These are phyloP conservation scores for Biscogniauxia marginata DNA, from an alignment of 2,329 filamentous ascomycete species.

Conservation along the genomic window DNA sequence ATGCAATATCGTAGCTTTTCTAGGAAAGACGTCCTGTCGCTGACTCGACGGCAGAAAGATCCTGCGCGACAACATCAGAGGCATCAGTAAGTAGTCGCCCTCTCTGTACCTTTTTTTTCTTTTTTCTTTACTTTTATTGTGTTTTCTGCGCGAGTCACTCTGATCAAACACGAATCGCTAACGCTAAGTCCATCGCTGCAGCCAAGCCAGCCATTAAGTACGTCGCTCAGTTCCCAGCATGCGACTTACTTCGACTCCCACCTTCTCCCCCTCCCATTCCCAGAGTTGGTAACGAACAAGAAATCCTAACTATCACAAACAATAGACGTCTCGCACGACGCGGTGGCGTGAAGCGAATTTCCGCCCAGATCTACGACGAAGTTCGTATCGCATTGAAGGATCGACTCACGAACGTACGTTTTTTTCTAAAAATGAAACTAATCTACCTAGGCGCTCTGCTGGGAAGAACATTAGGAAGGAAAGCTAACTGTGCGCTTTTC, in stretches of 20 bases:
- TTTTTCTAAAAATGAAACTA: too few species aligned
- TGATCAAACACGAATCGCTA: not conserved
- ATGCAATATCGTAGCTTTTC: not conserved
- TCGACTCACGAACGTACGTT: slow-evolving; percentile 48
- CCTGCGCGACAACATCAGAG: slow-evolving; percentile 32
- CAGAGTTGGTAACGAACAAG: not conserved
- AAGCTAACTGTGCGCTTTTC: slow-evolving; percentile 6
- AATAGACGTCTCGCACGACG: slow-evolving; percentile 68
- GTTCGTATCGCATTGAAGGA: slow-evolving; percentile 50
- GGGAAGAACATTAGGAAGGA: too few species aligned
- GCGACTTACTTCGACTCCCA: too few species aligned
- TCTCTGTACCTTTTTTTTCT: not conserved
- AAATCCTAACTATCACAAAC: slow-evolving; percentile 3
- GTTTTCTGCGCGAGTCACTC: too few species aligned
- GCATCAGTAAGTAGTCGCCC: slow-evolving; percentile 30
- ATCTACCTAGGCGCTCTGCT: too few species aligned
- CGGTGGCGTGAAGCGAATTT: slow-evolving; percentile 75
- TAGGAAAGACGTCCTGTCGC: not conserved
- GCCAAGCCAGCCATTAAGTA: slow-evolving; percentile 57
- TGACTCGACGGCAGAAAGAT: slow-evolving; percentile 26
- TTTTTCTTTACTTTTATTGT: too few species aligned
- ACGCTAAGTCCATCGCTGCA: slow-evolving; percentile 28
- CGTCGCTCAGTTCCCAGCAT: slow-evolving; percentile 12
- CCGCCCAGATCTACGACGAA: slow-evolving; percentile 62
- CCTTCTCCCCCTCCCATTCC: too few species aligned